Evolutionary conservation across 345 rosid genomes (phyloP).

Genomic region (Theobroma cacao): DNA sequence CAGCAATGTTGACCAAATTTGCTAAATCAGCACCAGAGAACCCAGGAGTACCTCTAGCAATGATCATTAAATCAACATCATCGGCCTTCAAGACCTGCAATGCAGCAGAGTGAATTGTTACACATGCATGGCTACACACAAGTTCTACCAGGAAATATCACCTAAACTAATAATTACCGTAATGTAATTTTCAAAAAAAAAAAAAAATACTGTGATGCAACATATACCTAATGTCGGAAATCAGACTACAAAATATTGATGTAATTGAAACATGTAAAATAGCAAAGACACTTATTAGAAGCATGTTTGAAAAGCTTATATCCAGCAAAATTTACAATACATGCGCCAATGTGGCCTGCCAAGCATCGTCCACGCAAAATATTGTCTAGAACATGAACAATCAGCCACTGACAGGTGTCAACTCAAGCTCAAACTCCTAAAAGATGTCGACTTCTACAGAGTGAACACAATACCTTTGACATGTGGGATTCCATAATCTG

Average conservation of each 20-base stretch:
- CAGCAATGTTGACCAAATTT: constrained; percentile 82
- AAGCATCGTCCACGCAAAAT: background rate
- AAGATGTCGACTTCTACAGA: constrained; percentile 21
- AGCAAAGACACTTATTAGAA: background rate
- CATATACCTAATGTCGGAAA: background rate
- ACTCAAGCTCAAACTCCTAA: constrained; percentile 1
- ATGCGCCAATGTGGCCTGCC: constrained; percentile 21
- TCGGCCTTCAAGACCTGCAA: constrained; percentile 80
- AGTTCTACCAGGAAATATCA: constrained; percentile 7
- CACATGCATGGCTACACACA: background rate
- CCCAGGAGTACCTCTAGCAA: constrained; percentile 96
- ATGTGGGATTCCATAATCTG: constrained; percentile 95
- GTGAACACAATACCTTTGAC: constrained; percentile 69
- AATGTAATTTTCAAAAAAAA: too few species aligned
- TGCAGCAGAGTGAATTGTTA: constrained; percentile 10
- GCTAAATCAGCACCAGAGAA: constrained; percentile 98
- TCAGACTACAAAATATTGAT: background rate
- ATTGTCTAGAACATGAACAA: background rate
- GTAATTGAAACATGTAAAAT: background rate
- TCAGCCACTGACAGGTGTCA: background rate
- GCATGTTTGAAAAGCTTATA: background rate
- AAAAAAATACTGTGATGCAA: background rate
- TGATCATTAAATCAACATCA: constrained; percentile 92
- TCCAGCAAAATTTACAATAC: constrained; percentile 37
- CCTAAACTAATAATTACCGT: background rate